Evolutionary conservation across 768 basidiomycete genomes (phyloP), one percentile per base, ranked within the genome.

Genomic region (Hydnum rufescens): DNA sequence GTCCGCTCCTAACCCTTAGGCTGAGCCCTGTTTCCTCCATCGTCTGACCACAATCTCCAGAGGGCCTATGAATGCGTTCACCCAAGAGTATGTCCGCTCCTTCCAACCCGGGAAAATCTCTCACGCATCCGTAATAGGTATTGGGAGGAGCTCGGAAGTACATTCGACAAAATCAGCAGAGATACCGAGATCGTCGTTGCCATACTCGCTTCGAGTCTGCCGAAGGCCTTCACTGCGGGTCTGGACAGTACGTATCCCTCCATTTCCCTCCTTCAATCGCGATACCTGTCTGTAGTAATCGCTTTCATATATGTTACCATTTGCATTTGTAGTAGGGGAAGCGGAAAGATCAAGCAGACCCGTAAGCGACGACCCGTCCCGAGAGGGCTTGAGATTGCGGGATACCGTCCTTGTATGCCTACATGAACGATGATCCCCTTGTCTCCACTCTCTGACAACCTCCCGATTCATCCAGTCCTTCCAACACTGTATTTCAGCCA

Each of bases 191-290:
- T 88, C 1, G 74, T 83, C 18, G 81, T 69, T 2, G 70, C 85
- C 3, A 82, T 93, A 0, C 65, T 93, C 0, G 76, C 80, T 0
- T 87, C 85, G 0, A 68, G 66, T 1, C 60, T 81, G 2, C 75
- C 44, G 8, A 50, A 82, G 62, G 63, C 76, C 3, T 93, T 88
- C 62, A 82, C 81, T 0, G 88, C 85, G 1, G 89, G 90, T 0
- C 64, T 93, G 4, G 89, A 93, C 62, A 61, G 88, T 85, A 57
- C 57, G 74, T 59, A 13, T 31, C 26, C 8, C 28, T 8, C 26
- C 49, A 6, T 5, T 32, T 28, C 29, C 13, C 26, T 13, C 44
- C 25, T 13, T 28, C 8, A 13, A 16, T 28, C 44, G 8, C 13
- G 13, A 13, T 13, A 25, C 44, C 13, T 13, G 8, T 25, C 44